These are phyloP conservation scores for Plasmodium reichenowi DNA, from an alignment of 169 alveolate species.

Conservation along the genomic window DNA sequence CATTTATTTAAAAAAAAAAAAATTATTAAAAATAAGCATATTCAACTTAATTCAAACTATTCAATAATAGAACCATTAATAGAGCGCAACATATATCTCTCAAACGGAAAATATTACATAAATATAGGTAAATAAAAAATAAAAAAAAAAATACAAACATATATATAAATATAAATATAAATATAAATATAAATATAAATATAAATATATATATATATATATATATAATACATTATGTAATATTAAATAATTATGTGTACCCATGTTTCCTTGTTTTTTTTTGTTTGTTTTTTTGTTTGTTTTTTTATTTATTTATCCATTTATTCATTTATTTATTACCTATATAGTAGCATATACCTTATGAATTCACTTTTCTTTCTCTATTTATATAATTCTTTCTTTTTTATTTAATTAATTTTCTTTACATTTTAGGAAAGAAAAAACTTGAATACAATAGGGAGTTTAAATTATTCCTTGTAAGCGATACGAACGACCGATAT, in stretches of 20 bases:
- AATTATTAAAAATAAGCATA: constrained; percentile 31
- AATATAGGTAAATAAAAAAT: constrained; percentile 19
- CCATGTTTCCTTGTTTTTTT: too few relatives aligned
- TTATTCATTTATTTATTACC: neutral
- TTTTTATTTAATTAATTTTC: neutral
- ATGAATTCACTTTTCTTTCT: neutral
- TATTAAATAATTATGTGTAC: too few relatives aligned
- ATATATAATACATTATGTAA: neutral
- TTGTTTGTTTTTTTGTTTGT: too few relatives aligned
- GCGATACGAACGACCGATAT: constrained; percentile 58
- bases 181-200: too few relatives aligned
- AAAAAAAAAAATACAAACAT: too few relatives aligned
- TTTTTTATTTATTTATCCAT: neutral
- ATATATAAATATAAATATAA: too few relatives aligned
- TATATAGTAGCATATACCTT: neutral
- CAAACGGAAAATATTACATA: constrained; percentile 70
- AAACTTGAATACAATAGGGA: constrained; percentile 62
- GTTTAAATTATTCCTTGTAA: constrained; percentile 55
- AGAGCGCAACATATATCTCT: constrained; percentile 36
- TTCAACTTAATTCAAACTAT: constrained; percentile 45
- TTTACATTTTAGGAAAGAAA: constrained; percentile 26
- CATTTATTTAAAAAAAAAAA: constrained; percentile 16
- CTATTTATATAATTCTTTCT: neutral
- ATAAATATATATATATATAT: neutral
- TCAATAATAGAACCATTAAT: constrained; percentile 44